These are phyloP conservation scores for Fusarium pilosicola DNA, from an alignment of 2,329 filamentous ascomycete species.

Conservation along the genomic window DNA sequence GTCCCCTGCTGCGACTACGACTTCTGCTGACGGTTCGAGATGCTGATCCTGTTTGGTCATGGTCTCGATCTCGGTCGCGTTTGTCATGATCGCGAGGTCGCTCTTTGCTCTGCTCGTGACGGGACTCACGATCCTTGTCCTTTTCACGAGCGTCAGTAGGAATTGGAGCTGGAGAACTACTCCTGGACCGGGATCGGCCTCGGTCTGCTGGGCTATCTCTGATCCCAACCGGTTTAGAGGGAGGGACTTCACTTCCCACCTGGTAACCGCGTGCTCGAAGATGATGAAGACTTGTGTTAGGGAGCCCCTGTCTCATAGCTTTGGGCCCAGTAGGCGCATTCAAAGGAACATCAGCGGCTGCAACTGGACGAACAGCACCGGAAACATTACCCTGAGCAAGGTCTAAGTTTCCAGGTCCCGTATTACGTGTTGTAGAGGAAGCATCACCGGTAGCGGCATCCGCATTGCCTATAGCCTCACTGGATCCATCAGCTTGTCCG, in stretches of 20 bases:
- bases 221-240: constrained; percentile 29
- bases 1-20: constrained; percentile 55
- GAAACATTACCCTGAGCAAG: constrained; percentile 35
- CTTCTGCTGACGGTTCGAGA: constrained; percentile 46
- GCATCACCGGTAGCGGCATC: constrained; percentile 27
- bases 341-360: constrained; percentile 59
- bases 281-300: constrained; percentile 81
- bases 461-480: constrained; percentile 48
- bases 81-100: constrained; percentile 40
- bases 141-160: constrained; percentile 45
- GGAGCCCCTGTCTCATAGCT: constrained; percentile 89
- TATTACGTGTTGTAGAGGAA: constrained; percentile 35
- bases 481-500: constrained; percentile 35
- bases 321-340: constrained; percentile 92
- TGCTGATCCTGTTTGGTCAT: constrained; percentile 48
- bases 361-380: constrained; percentile 47
- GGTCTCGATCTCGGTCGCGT: constrained; percentile 39
- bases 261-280: constrained; percentile 64
- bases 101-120: constrained; percentile 51
- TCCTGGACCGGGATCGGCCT: constrained; percentile 57
- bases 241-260: constrained; percentile 54
- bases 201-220: constrained; percentile 35
- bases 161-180: constrained; percentile 54
- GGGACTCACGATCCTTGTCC: constrained; percentile 48
- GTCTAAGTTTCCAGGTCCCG: constrained; percentile 20